Base-by-base conservation (phyloP, 768 basidiomycete species). In the Podaxis pistillaris region DNA sequence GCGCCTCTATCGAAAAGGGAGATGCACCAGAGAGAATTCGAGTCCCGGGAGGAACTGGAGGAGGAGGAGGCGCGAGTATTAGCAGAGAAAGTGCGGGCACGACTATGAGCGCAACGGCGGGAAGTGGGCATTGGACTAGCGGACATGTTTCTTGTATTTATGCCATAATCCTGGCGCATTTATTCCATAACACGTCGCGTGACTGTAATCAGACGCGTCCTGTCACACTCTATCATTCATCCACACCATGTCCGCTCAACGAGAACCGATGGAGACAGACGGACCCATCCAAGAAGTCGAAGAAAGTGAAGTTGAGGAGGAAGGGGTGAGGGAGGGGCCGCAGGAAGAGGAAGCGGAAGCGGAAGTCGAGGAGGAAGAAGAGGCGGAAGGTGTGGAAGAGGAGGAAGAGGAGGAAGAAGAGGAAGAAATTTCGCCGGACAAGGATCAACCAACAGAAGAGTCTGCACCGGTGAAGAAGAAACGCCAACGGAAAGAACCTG, bases 11-110 rank as follows among this genome's bases (percentile, higher is more conserved):
- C 83, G 1, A 69, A 73, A 65, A 74, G 72, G 62, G 81, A 85
- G 63, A 86, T 91, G 84, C 85, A 89, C 67, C 76, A 76, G 62
- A 75, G 73, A 63, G 90, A 90, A 70, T 85, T 82, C 46, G 83
- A 86, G 67, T 73, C 77, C 1, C 77, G 89, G 44, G 75, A 78
- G 22, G 83, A 85, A 55, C 74, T 91, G n/a, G 85, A 88, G 44
- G 82, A 84, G 1, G 82, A 85, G 8, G 83, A 85, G 26, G 89
- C 84, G 2, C 67, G 68, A 26, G 71, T 65, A 2, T 70, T 91
- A 19, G 75, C 76, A 3, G 67, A 73, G 55, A 77, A 70, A 66
- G 84, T 89, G 37, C 77, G 78, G 30, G 74, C 79, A n/a, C 73
- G 71, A 56, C 67, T 83, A 33, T 83, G 64, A 70, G 30, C 30